Percentiles rank a stretch among this genome's conserved stretches.
Conservation (phyloP, 805 yeast genomes). For the Clavispora phyllophila region DNA sequence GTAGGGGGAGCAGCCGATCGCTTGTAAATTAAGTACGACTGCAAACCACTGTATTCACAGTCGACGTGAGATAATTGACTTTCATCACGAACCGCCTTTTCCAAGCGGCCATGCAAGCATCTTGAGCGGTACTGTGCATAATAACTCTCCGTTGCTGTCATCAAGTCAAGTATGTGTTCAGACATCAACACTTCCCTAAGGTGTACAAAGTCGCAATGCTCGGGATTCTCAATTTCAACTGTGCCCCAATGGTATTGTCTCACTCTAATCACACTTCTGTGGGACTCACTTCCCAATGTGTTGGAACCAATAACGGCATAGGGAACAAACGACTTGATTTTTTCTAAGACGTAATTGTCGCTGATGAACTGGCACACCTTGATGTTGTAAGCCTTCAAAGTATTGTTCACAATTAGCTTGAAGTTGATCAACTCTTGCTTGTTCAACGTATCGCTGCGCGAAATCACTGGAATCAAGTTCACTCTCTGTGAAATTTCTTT, state of each 20-base stretch:
- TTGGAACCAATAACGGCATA: slow-evolving; percentile 69
- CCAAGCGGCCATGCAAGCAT: slow-evolving; percentile 47
- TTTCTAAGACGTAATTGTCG: slow-evolving; percentile 23
- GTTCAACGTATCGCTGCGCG: slow-evolving; percentile 75
- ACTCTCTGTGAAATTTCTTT: slow-evolving; percentile 64
- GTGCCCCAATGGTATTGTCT: slow-evolving; percentile 74
- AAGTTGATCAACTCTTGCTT: slow-evolving; percentile 47
- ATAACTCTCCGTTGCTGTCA: slow-evolving; percentile 69
- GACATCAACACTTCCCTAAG: slow-evolving; percentile 63
- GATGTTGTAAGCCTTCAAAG: slow-evolving; percentile 51
- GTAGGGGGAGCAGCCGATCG: slow-evolving; percentile 10
- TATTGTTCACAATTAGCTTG: slow-evolving; percentile 48
- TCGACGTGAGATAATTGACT: background rate
- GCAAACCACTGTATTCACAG: slow-evolving; percentile 7
- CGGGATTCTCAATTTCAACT: slow-evolving; percentile 73
- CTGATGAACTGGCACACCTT: slow-evolving; percentile 28
- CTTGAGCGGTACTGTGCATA: slow-evolving; percentile 65
- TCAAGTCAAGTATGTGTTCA: slow-evolving; percentile 71
- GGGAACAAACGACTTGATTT: slow-evolving; percentile 48
- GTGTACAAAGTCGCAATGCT: slow-evolving; percentile 70
- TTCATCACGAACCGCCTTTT: slow-evolving; percentile 1
- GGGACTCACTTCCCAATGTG: slow-evolving; percentile 20
- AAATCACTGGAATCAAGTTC: slow-evolving; percentile 76
- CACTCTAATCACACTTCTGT: slow-evolving; percentile 49
- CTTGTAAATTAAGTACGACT: slow-evolving; percentile 14